Evolutionary conservation across 495 filamentous ascomycete species (phyloP).

Genomic region (Xylaria cubensis): DNA sequence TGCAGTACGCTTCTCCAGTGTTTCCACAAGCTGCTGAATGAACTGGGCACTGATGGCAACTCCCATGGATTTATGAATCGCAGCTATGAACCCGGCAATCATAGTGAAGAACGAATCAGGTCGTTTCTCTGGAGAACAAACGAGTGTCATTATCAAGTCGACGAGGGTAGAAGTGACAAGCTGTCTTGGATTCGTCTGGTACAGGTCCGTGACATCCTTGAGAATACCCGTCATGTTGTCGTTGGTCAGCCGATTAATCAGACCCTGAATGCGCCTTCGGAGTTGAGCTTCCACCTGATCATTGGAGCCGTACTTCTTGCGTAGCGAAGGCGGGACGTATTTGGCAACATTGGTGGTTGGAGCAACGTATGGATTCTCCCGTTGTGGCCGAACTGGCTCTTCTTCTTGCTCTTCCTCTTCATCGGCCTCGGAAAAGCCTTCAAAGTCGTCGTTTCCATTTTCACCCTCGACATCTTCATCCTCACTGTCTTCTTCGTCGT

Average conservation of each 20-base stretch:
- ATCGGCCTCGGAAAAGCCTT: slow-evolving; percentile 40
- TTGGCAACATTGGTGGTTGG: slow-evolving; percentile 55
- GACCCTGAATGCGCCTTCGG: slow-evolving; percentile 80
- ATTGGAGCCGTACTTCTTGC: slow-evolving; percentile 66
- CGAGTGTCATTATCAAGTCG: slow-evolving; percentile 72
- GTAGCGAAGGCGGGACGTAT: slow-evolving; percentile 89
- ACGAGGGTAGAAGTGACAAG: slow-evolving; percentile 82
- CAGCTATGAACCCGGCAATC: slow-evolving; percentile 87
- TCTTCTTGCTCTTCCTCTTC: slow-evolving; percentile 34
- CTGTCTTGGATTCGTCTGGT: slow-evolving; percentile 78
- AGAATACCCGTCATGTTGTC: slow-evolving; percentile 84
- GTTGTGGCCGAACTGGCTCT: slow-evolving; percentile 36
- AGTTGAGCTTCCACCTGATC: slow-evolving; percentile 72
- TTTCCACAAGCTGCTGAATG: slow-evolving; percentile 76
- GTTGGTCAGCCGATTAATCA: slow-evolving; percentile 92
- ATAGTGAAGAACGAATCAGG: slow-evolving; percentile 90
- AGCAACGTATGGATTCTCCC: slow-evolving; percentile 61
- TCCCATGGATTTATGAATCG: slow-evolving; percentile 84
- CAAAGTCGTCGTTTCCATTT: slow-evolving; percentile 41
- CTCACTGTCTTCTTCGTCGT: slow-evolving; percentile 33
- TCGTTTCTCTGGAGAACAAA: slow-evolving; percentile 77
- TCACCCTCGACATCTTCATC: slow-evolving; percentile 42
- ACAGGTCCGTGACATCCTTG: slow-evolving; percentile 79
- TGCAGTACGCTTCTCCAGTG: slow-evolving; percentile 63
- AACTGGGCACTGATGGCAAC: slow-evolving; percentile 87